These are phyloP conservation scores for Dictyostelium firmibasis DNA, from an alignment of 78 protist genomes.

Conservation along the genomic window DNA sequence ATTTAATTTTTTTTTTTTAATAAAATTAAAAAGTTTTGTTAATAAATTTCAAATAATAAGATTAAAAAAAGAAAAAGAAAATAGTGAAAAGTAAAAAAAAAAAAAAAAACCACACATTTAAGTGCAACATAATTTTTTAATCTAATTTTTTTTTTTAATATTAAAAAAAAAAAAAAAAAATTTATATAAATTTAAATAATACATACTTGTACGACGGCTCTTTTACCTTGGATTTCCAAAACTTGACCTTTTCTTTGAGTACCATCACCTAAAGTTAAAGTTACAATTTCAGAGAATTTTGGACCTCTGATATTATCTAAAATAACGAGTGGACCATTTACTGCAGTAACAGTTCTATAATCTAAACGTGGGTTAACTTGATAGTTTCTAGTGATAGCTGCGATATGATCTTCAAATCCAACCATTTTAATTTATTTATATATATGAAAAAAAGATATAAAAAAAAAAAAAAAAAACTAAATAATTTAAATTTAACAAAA, in stretches of 20 bases:
- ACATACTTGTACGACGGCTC: constrained; percentile 97
- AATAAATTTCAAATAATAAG: not conserved
- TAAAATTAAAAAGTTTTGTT: not conserved
- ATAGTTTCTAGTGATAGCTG: constrained; percentile 86
- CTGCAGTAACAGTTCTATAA: constrained; percentile 98
- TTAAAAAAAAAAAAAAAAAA: not conserved
- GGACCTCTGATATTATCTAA: constrained; percentile 97
- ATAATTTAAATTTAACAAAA: not conserved
- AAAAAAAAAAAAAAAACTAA: not conserved
- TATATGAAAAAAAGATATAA: not conserved
- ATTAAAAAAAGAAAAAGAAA: not conserved
- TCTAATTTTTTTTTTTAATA: not conserved
- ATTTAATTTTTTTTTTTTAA: not conserved
- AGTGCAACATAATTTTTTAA: not conserved
- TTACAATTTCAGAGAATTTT: constrained; percentile 98
- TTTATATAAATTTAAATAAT: not conserved
- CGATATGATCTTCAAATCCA: constrained; percentile 77
- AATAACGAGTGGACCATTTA: constrained; percentile 99
- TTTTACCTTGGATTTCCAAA: constrained; percentile 94
- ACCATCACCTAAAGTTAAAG: constrained; percentile 96
- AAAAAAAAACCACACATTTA: not conserved
- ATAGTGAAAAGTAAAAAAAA: not conserved
- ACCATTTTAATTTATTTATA: constrained; percentile 32
- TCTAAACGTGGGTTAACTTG: constrained; percentile 89
- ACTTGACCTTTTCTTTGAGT: constrained; percentile 96